Base-by-base conservation (phyloP, 1,139 yeast genomes). In the Spathaspora jeffriesii region DNA sequence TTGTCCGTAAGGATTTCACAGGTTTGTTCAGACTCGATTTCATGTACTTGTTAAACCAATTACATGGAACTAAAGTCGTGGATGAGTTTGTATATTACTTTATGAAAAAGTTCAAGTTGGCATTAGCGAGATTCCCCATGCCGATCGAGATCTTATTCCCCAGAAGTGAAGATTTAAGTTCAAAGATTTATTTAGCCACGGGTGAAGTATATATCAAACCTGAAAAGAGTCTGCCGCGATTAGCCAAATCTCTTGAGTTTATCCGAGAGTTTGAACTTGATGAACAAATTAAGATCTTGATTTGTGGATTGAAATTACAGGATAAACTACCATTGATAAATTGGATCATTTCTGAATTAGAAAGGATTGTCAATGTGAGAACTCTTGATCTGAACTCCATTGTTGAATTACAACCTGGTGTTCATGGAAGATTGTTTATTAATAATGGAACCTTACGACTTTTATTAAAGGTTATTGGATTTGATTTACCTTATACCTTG, bases 1-100 rank as follows among this genome's bases (percentile, higher is more conserved):
- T 85, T 45, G 61, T 70, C 0, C 75, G 82, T 49, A 78, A 82
- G 31, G 86, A 84, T 50, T 79, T 78, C 49, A 82, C 82, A 31
- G 77, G 83, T 11, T 70, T 92, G 37, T 86, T 76, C 59, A 73
- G 97, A 42, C 64, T 93, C 34, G 97, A 93, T 61, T 82, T 93
- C 57, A 79, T 93, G 74, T 63, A 64, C 17, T 51, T 66, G 11
- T 52, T 76, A 20, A 68, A 68, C 47, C 64, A 59, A 42, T 58
- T 76, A 37, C 59, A 74, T 32, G 53, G 66, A 2, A 60, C 66
- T 23, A 70, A 89, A 48, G 69, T 65, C 51, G 79, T 88, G 8
- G 85, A 83, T 41, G 81, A 82, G 43, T 85, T 93, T 58, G 70
- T 88, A 38, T 74, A 76, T 31, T 84, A 85, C 57, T 90, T 76